Evolutionary conservation across 306 rosid species (phyloP).

Genomic region (Rosa chinensis): DNA sequence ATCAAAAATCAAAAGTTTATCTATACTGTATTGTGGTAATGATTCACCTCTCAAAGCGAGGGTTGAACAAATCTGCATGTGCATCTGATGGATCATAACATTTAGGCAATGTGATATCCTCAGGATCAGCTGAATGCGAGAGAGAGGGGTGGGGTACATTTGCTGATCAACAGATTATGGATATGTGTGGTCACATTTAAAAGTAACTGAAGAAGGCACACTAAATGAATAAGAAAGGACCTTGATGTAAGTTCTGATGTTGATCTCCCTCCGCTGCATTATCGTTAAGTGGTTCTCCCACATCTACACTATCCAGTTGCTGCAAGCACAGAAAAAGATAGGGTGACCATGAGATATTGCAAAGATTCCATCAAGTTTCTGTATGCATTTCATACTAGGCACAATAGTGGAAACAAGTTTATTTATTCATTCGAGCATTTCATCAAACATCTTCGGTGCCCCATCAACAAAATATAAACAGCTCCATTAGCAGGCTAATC

Average conservation of each 20-base stretch:
- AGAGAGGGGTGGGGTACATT: slow-evolving; percentile 15
- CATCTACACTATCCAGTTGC: slow-evolving; percentile 70
- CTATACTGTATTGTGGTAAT: background rate
- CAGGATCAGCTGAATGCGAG: slow-evolving; percentile 52
- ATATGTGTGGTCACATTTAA: too few species aligned
- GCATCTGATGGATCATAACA: slow-evolving; percentile 46
- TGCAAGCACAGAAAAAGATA: slow-evolving; percentile 35
- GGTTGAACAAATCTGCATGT: slow-evolving; percentile 35
- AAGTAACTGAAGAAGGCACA: too few species aligned
- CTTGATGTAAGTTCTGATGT: too few species aligned
- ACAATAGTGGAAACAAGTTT: background rate
- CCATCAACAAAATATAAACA: too few species aligned
- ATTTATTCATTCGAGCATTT: too few species aligned
- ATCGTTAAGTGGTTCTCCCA: slow-evolving; percentile 46
- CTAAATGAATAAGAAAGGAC: too few species aligned
- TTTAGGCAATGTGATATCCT: slow-evolving; percentile 63
- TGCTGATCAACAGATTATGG: slow-evolving; percentile 13
- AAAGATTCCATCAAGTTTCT: slow-evolving; percentile 8
- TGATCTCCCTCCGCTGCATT: too few species aligned
- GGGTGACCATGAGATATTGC: slow-evolving; percentile 2
- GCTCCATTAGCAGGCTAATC: too few species aligned
- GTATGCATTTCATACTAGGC: background rate
- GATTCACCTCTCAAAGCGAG: slow-evolving; percentile 63
- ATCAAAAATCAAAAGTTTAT: background rate
- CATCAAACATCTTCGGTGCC: too few species aligned